phyloP scores from a whole-genome alignment of 441 rosid genomes.

The Aquilaria agallochum region DNA sequence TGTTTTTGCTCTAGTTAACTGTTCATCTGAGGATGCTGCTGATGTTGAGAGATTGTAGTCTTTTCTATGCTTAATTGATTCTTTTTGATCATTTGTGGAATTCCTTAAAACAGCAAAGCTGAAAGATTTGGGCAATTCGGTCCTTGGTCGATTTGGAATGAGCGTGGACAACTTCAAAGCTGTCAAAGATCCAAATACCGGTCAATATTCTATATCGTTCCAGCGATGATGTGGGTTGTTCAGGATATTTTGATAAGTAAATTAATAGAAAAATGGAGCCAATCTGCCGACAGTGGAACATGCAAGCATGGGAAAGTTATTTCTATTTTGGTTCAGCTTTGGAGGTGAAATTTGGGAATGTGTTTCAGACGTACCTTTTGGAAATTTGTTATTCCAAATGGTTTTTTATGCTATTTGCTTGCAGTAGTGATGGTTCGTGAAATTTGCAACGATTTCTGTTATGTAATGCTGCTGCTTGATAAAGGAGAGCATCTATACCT shows the following conservation, averaged over 20 bases:
- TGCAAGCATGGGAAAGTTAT: not conserved
- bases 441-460: too few species aligned
- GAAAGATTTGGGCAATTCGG: conserved; percentile 85
- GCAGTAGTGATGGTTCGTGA: too few species aligned
- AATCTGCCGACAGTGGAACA: conserved; percentile 4
- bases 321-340: not conserved
- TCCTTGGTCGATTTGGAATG: conserved; percentile 92
- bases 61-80: not conserved
- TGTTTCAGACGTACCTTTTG: too few species aligned
- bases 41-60: not conserved
- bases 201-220: conserved; percentile 85
- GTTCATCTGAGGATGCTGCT: not conserved
- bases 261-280: conserved; percentile 4
- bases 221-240: conserved; percentile 35
- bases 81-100: conserved; percentile 1
- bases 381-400: too few species aligned
- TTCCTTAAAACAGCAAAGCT: conserved; percentile 54
- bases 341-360: too few species aligned
- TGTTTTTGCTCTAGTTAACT: not conserved
- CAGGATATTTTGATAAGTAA: conserved; percentile 2
- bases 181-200: conserved; percentile 92
- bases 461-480: too few species aligned
- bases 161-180: conserved; percentile 92
- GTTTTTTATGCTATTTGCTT: too few species aligned
- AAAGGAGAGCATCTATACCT: too few species aligned